phyloP scores from a whole-genome alignment of 1,284 basidiomycete genomes.

The Baeospora myosura region DNA sequence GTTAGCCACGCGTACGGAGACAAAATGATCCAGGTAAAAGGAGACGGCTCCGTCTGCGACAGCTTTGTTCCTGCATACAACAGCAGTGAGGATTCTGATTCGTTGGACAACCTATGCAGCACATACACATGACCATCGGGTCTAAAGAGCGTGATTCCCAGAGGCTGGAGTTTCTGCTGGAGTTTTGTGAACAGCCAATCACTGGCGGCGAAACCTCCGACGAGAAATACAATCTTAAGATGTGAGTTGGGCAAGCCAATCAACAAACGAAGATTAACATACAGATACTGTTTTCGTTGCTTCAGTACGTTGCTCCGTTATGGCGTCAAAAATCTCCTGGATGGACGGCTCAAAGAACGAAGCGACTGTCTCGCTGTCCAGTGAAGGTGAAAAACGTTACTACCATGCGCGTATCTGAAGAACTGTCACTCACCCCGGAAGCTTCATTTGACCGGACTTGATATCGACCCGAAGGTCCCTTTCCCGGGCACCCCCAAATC shows the following conservation, averaged over 20 bases:
- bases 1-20: conserved; percentile 67
- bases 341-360: conserved; percentile 72
- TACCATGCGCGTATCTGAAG: neutral
- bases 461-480: conserved; percentile 65
- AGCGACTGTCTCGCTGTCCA: conserved; percentile 39
- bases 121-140: conserved; percentile 70
- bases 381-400: neutral
- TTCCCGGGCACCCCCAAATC: conserved; percentile 71
- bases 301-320: conserved; percentile 55
- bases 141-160: conserved; percentile 55
- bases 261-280: neutral
- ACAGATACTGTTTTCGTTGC: conserved; percentile 34
- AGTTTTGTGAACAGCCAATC: conserved; percentile 72
- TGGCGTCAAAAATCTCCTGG: conserved; percentile 60
- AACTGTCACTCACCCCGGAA: conserved; percentile 40
- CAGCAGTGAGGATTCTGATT: conserved; percentile 2
- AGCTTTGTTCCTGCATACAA: conserved; percentile 55
- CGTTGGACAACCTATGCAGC: conserved; percentile 6
- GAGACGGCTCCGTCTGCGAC: conserved; percentile 76
- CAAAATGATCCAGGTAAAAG: conserved; percentile 76
- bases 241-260: neutral
- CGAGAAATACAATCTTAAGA: conserved; percentile 61
- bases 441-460: conserved; percentile 59
- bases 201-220: conserved; percentile 74
- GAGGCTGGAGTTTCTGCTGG: conserved; percentile 51